Percentiles rank a stretch among this genome's conserved stretches.
phyloP scores from a whole-genome alignment of 208 protist genomes.

The Lotmaria passim region DNA sequence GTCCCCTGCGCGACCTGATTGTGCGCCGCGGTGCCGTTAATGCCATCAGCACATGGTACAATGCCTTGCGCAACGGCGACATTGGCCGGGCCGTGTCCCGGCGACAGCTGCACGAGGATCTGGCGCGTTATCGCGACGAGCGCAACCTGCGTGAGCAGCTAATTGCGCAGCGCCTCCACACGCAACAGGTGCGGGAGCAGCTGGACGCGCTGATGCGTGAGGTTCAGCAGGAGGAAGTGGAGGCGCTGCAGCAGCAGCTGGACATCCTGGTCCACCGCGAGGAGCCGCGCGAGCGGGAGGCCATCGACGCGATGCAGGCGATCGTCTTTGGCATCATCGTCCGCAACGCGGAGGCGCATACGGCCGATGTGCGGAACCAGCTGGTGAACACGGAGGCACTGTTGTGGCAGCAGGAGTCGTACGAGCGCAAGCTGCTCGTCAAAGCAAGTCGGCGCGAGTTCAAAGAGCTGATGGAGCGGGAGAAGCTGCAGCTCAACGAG shows the following conservation, averaged over 20 bases:
- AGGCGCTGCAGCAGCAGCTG: constrained; percentile 24
- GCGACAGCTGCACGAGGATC: constrained; percentile 18
- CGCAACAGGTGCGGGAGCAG: constrained; percentile 28
- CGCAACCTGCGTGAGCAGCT: constrained; percentile 12
- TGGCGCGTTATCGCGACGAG: constrained; percentile 24
- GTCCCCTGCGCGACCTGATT: constrained; percentile 29
- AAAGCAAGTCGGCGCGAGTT: constrained; percentile 34
- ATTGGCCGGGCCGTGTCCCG: constrained; percentile 24
- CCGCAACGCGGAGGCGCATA: constrained; percentile 23
- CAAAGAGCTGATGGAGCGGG: constrained; percentile 38
- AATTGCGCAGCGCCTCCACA: constrained; percentile 30
- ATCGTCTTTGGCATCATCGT: constrained; percentile 25
- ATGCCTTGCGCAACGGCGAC: constrained; percentile 19
- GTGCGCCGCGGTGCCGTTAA: constrained; percentile 24
- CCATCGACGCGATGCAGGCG: constrained; percentile 25
- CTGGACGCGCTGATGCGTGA: constrained; percentile 32
- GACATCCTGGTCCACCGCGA: constrained; percentile 21
- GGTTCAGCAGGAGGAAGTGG: constrained; percentile 24
- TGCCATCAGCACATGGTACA: constrained; percentile 28
- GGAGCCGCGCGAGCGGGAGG: constrained; percentile 25
- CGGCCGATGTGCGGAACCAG: constrained; percentile 11
- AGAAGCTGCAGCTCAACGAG: constrained; percentile 29
- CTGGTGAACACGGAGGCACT: constrained; percentile 35
- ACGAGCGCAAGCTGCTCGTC: constrained; percentile 44
- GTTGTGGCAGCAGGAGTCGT: constrained; percentile 51